These are phyloP conservation scores for Debaryomyces udenii DNA, from an alignment of 1,139 yeast species.

Conservation along the genomic window DNA sequence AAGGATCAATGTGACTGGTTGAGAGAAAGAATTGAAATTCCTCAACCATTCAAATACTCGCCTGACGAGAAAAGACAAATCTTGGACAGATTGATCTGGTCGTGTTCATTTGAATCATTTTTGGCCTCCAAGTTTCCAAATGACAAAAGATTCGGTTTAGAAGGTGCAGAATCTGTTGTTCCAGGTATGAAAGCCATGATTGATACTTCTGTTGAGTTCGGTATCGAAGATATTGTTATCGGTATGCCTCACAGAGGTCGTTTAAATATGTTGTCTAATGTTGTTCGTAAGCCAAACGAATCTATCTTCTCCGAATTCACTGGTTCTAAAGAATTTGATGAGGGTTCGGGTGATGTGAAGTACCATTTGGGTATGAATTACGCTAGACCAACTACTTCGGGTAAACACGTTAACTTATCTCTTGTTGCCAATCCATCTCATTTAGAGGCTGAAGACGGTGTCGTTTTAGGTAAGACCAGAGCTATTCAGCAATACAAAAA, in stretches of 20 bases:
- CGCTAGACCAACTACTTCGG: conserved; percentile 98
- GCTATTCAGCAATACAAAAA: conserved; percentile 91
- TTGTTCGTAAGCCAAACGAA: conserved; percentile 97
- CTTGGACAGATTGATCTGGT: conserved; percentile 95
- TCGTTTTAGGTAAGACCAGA: conserved; percentile 96
- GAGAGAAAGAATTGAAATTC: conserved; percentile 94
- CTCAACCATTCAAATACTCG: conserved; percentile 80
- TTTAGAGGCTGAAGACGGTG: conserved; percentile 98
- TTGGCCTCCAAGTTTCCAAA: conserved; percentile 94
- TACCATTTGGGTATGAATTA: conserved; percentile 99
- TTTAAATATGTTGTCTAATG: conserved; percentile 94
- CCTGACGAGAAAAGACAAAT: conserved; percentile 94
- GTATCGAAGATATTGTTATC: conserved; percentile 93
- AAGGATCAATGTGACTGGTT: conserved; percentile 97
- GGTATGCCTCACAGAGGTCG: conserved; percentile 99
- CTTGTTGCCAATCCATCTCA: conserved; percentile 98
- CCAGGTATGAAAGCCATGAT: conserved; percentile 97
- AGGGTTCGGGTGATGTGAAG: conserved; percentile 98
- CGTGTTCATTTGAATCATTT: conserved; percentile 91
- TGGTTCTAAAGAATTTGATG: conserved; percentile 83
- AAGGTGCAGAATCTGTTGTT: conserved; percentile 95
- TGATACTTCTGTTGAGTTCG: conserved; percentile 90
- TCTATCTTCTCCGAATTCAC: conserved; percentile 95
- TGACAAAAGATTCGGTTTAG: conserved; percentile 97
- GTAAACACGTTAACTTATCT: conserved; percentile 93